Evolutionary conservation across 129 eudicot genomes (phyloP), one percentile per base, ranked within the genome.

Genomic region (Sambucus nigra): DNA sequence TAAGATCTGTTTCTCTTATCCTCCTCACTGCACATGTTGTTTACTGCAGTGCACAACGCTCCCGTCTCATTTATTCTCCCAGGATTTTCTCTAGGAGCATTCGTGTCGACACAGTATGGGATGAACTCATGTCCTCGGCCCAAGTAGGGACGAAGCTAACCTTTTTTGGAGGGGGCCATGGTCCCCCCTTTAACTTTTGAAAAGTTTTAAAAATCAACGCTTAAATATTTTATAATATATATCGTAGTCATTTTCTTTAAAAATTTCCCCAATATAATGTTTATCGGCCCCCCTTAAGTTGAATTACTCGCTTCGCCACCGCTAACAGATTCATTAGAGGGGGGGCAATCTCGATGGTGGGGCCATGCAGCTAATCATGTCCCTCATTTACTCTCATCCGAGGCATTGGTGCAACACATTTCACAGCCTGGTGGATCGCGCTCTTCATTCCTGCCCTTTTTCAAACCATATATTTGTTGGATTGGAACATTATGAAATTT

Each of bases 341-440:
- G 12, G 76, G 76, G 76, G 69, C 0, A 70, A 70, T 50, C 59
- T 70, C 5, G 75, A 69, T 0, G 69, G 69, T 2, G 75, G 75
- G 22, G 69, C 64, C 0, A 56, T 70, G 15, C 76, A 70, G 65
- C 59, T 70, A n/a, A 48, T 70, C 40, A 70, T 70, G 76, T 70
- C 76, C 5, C 63, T 47, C 12, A 65, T 70, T 14, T 70, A 33
- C 20, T 22, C 55, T 22, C 28, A 70, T 63, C 33, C 47, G 39
- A 0, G 5, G 16, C 10, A 20, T 35, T 10, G 76, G 76, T 7
- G 25, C 60, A 39, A 55, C 21, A 13, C 48, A 39, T 7, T 70
- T 45, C 35, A 39, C 65, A 15, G 76, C 76, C 21, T 70, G 76
- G 70, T 23, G 76, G 20, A 25, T 70, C 11, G 70, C 76, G 3